A percentile compares a stretch with the other conserved stretches of the same genome.
These are phyloP conservation scores for Xanthoconium separans DNA, from an alignment of 1,284 basidiomycete species.

Conservation along the genomic window DNA sequence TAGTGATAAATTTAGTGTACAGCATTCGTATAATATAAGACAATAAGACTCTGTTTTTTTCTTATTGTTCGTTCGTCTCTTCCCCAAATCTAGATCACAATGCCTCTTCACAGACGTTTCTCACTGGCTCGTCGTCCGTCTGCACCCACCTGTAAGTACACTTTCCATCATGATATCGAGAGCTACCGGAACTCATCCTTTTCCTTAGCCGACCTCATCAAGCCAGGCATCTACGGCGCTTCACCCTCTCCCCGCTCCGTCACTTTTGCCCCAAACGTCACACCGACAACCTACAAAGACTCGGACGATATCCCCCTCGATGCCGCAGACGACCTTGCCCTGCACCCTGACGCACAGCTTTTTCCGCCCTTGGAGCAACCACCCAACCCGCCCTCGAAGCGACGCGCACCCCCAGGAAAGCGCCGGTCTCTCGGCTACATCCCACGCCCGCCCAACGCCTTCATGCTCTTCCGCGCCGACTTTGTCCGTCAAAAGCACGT, in stretches of 20 bases:
- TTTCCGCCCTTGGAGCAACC: conserved; percentile 48
- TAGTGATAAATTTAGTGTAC: conserved; percentile 34
- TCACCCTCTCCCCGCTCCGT: conserved; percentile 49
- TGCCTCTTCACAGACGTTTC: conserved; percentile 21
- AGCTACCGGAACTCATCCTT: background rate
- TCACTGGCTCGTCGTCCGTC: conserved; percentile 26
- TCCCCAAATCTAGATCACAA: conserved; percentile 20
- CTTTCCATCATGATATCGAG: too few species aligned
- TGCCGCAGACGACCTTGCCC: conserved; percentile 29
- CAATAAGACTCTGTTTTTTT: too few species aligned
- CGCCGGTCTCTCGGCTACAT: conserved; percentile 71
- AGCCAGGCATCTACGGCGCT: conserved; percentile 55
- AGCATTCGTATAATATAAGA: too few species aligned
- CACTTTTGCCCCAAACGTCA: conserved; percentile 72
- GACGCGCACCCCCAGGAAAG: conserved; percentile 53
- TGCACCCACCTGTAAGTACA: conserved; percentile 14
- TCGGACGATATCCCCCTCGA: conserved; percentile 38
- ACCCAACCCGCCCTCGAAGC: conserved; percentile 37
- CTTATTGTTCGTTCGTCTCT: conserved; percentile 8
- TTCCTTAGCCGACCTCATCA: conserved; percentile 41
- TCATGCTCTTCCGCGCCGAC: conserved; percentile 91
- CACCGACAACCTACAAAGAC: conserved; percentile 59
- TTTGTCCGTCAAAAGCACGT: conserved; percentile 82
- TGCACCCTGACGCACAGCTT: conserved; percentile 29
- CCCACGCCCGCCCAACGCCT: conserved; percentile 88